phyloP scores from a whole-genome alignment of 129 eudicot species.

The Escallonia herrerae region DNA sequence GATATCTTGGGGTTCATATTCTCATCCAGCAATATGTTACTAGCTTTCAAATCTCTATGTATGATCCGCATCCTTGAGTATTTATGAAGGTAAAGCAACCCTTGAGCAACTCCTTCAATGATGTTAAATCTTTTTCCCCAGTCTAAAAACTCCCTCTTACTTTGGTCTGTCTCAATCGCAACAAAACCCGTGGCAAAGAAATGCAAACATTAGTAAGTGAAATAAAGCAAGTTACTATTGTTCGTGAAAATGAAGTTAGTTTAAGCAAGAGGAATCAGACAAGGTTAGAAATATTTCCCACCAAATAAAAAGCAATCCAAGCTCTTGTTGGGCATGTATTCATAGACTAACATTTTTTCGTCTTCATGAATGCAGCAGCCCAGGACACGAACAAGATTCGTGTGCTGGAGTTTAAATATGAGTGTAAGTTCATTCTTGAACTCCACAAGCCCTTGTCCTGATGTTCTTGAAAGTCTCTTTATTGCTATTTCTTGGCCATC shows the following conservation, averaged over 20 bases:
- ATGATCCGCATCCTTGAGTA: slow-evolving; percentile 17
- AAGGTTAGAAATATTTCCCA: slow-evolving; percentile 2
- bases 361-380: slow-evolving; percentile 23
- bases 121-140: slow-evolving; percentile 17
- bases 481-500: slow-evolving; percentile 28
- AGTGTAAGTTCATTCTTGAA: slow-evolving; percentile 33
- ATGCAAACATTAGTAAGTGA: background rate
- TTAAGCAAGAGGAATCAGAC: no score
- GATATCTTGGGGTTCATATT: slow-evolving; percentile 25
- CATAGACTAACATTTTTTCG: slow-evolving; percentile 24
- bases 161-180: slow-evolving; percentile 9
- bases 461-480: slow-evolving; percentile 19
- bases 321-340: slow-evolving; percentile 24
- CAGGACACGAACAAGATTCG: slow-evolving; percentile 21
- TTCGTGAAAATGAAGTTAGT: no score
- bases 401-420: slow-evolving; percentile 30
- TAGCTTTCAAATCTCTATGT: slow-evolving; percentile 20
- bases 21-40: slow-evolving; percentile 18
- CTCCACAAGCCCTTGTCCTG: slow-evolving; percentile 30
- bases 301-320: slow-evolving; percentile 23
- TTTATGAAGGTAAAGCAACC: slow-evolving; percentile 25
- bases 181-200: background rate
- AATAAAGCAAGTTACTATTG: no score
- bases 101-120: slow-evolving; percentile 23
- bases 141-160: slow-evolving; percentile 8